Base-by-base conservation (phyloP, 2,329 filamentous ascomycete species). In the Diplodia corticola region DNA sequence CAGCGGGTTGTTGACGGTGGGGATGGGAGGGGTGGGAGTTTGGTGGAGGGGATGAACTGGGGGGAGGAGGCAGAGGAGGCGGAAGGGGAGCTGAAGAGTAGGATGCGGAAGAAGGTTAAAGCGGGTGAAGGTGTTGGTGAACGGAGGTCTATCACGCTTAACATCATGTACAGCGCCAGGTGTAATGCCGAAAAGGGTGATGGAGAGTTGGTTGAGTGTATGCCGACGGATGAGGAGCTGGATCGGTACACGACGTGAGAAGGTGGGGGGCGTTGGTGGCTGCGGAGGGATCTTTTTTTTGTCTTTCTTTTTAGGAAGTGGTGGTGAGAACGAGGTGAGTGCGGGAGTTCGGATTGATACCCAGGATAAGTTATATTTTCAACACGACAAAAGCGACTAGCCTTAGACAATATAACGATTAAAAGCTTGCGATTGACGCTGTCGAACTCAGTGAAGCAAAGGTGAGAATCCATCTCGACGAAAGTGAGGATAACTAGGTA, bases 201-300 rank as follows among this genome's bases (percentile, higher is more conserved):
- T 24, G 10, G 22, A 26, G n/a, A 51, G 22, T 37, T 65, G 64
- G 46, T 60, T 10, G 22, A 51, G 46, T 65, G 64, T n/a, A 28
- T 60, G 54, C 64, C 64, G 64, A 65, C 64, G 30, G 64, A 65
- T 5, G 51, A 65, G 33, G 64, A 65, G 51, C n/a, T 65, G 63
- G 63, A 65, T 22, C 24, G 49, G 51, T 65, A 55, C 15, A 57
- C 51, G 24, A 57, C 63, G 26, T 65, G 44, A 61, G 17, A 7
- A n/a, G 15, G 24, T 2, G 13, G 24, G 2, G 2, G 37, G 10
- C 46, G 24, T 20, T 33, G n/a, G 7, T 26, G 4, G 6, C 17
- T 37, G n/a, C 2, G 13, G 24, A 17, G 9, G 24, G 5, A 10
- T 4, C 3, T 30, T 33, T 15, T 49, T 24, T 28, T 53, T 53